Evolutionary conservation across 1,139 yeast species (phyloP).

Genomic region (Candida glucosophila): DNA sequence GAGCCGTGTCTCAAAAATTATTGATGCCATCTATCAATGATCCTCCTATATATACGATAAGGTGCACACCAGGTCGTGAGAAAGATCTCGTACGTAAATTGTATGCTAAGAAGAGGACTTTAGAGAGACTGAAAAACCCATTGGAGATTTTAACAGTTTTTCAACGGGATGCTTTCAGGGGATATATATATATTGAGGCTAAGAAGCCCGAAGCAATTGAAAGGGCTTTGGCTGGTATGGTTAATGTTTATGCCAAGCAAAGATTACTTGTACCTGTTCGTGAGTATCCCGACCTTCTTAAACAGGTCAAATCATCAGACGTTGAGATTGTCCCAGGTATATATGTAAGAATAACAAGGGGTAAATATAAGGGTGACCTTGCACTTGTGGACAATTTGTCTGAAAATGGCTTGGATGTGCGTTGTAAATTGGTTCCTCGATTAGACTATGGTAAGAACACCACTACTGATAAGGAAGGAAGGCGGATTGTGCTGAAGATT

Average conservation of each 20-base stretch:
- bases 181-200: conserved; percentile 91
- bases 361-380: conserved; percentile 86
- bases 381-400: conserved; percentile 90
- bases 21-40: conserved; percentile 93
- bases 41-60: conserved; percentile 92
- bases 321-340: conserved; percentile 86
- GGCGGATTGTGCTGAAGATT: conserved; percentile 44
- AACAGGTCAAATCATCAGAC: conserved; percentile 84
- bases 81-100: conserved; percentile 82
- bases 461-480: conserved; percentile 49
- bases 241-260: conserved; percentile 63
- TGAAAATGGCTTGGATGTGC: conserved; percentile 89
- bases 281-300: conserved; percentile 87
- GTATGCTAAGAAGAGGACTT: conserved; percentile 67
- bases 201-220: conserved; percentile 89
- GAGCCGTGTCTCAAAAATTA: conserved; percentile 84
- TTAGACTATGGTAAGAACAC: conserved; percentile 77
- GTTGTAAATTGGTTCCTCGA: conserved; percentile 87
- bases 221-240: conserved; percentile 80
- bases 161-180: conserved; percentile 88
- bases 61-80: conserved; percentile 90
- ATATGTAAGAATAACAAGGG: conserved; percentile 83
- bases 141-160: conserved; percentile 82
- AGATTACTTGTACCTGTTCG: conserved; percentile 89
- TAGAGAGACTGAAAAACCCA: conserved; percentile 54